Evolutionary conservation across 495 filamentous ascomycete species (phyloP).

Genomic region (Haplographium delicatum): DNA sequence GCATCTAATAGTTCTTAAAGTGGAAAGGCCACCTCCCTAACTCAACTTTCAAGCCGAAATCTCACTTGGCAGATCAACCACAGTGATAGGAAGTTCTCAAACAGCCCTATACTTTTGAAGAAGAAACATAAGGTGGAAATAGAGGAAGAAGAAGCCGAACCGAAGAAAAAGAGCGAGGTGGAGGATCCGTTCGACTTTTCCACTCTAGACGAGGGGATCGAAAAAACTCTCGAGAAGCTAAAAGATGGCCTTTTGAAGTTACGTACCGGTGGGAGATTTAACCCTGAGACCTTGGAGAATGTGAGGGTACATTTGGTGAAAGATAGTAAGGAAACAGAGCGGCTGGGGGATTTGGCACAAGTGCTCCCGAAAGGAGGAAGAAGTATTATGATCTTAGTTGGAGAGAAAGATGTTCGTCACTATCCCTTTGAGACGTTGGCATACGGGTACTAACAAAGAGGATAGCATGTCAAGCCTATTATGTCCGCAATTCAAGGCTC

Average conservation of each 20-base stretch:
- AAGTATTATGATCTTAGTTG: slow-evolving; percentile 58
- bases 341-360: slow-evolving; percentile 68
- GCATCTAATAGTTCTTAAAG: background rate
- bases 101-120: slow-evolving; percentile 17
- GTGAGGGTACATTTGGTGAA: slow-evolving; percentile 57
- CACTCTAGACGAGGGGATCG: slow-evolving; percentile 55
- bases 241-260: slow-evolving; percentile 62
- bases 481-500: slow-evolving; percentile 63
- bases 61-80: slow-evolving; percentile 15
- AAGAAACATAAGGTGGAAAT: slow-evolving; percentile 22
- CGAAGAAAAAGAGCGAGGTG: background rate
- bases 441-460: slow-evolving; percentile 22
- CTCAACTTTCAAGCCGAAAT: slow-evolving; percentile 3
- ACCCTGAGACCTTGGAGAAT: slow-evolving; percentile 58
- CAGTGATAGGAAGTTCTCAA: slow-evolving; percentile 23
- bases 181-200: slow-evolving; percentile 65
- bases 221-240: slow-evolving; percentile 48
- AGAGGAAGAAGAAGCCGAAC: slow-evolving; percentile 15
- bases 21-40: background rate
- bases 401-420: slow-evolving; percentile 52
- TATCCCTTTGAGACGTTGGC: slow-evolving; percentile 14
- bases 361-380: slow-evolving; percentile 68
- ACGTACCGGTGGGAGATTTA: slow-evolving; percentile 61
- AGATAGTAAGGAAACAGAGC: slow-evolving; percentile 44
- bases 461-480: slow-evolving; percentile 64